A percentile compares a stretch with the other conserved stretches of the same genome.
Evolutionary conservation across 331 rosid species (phyloP).

Genomic region (Arachis monticola): DNA sequence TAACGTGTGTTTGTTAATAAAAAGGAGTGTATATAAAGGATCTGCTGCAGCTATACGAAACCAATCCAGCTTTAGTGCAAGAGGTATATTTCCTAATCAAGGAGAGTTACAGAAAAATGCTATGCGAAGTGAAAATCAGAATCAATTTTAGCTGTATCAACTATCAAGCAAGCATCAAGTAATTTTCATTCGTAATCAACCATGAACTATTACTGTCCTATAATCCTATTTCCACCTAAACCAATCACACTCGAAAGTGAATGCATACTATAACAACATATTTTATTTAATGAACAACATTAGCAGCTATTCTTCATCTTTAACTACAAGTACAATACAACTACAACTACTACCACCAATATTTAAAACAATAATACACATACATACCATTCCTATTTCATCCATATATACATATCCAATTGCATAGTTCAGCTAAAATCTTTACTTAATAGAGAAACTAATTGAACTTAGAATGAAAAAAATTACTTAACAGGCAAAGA

Average conservation of each 20-base stretch:
- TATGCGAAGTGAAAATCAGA: too few species aligned
- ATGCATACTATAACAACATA: conserved; percentile 4
- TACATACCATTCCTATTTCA: neutral
- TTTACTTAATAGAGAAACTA: neutral
- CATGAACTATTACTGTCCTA: too few species aligned
- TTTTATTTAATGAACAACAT: conserved; percentile 1
- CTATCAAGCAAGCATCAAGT: too few species aligned
- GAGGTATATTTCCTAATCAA: too few species aligned
- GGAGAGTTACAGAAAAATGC: too few species aligned
- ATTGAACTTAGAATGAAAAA: neutral
- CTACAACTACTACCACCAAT: neutral
- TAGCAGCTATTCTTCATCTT: neutral
- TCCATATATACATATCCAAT: neutral
- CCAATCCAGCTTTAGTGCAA: too few species aligned
- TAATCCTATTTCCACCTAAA: conserved; percentile 15
- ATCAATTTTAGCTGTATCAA: too few species aligned
- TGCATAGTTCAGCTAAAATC: neutral
- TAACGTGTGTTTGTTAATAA: too few species aligned
- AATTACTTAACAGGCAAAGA: too few species aligned
- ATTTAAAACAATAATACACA: neutral
- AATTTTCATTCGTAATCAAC: too few species aligned
- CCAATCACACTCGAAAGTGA: conserved; percentile 14
- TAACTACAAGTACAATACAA: neutral
- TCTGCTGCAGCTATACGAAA: too few species aligned
- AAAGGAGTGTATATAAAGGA: too few species aligned